These are phyloP conservation scores for Daedaleopsis sinensis DNA, from an alignment of 768 basidiomycete genomes.

Conservation along the genomic window DNA sequence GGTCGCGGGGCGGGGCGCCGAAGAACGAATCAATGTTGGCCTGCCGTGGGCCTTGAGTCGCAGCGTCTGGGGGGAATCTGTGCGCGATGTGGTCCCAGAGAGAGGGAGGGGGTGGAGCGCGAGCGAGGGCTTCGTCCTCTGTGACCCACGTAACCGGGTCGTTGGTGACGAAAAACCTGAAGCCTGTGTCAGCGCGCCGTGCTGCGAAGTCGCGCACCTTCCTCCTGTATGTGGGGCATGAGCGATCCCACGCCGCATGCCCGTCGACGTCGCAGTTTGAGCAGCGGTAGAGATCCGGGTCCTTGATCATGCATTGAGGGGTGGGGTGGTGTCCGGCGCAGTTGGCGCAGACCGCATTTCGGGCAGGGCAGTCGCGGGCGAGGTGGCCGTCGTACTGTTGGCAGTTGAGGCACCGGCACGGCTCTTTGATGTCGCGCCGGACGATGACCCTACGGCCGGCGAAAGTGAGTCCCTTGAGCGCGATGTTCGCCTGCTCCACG, in stretches of 20 bases:
- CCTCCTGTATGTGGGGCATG: slow-evolving; percentile 19
- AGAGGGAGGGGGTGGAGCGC: background rate
- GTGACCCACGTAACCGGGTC: slow-evolving; percentile 17
- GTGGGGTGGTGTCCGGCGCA: slow-evolving; percentile 28
- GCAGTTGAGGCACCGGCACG: slow-evolving; percentile 31
- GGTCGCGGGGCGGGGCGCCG: background rate
- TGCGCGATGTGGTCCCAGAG: background rate
- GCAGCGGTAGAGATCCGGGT: slow-evolving; percentile 19
- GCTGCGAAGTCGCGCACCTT: background rate
- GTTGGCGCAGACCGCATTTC: slow-evolving; percentile 18
- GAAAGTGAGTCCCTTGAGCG: slow-evolving; percentile 28
- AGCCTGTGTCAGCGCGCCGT: background rate
- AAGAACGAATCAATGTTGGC: background rate
- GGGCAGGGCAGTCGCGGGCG: slow-evolving; percentile 14
- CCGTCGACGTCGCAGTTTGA: slow-evolving; percentile 28
- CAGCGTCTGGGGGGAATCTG: background rate
- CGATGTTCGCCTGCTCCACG: slow-evolving; percentile 26
- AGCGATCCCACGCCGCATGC: slow-evolving; percentile 33
- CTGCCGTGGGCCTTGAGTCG: background rate
- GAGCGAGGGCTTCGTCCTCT: background rate
- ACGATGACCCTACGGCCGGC: slow-evolving; percentile 13
- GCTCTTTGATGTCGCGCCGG: slow-evolving; percentile 25
- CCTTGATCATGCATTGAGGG: slow-evolving; percentile 9
- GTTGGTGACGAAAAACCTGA: slow-evolving; percentile 8
- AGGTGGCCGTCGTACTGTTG: slow-evolving; percentile 23